Evolutionary conservation across 768 basidiomycete species (phyloP).

Genomic region (Podaxis pistillaris): DNA sequence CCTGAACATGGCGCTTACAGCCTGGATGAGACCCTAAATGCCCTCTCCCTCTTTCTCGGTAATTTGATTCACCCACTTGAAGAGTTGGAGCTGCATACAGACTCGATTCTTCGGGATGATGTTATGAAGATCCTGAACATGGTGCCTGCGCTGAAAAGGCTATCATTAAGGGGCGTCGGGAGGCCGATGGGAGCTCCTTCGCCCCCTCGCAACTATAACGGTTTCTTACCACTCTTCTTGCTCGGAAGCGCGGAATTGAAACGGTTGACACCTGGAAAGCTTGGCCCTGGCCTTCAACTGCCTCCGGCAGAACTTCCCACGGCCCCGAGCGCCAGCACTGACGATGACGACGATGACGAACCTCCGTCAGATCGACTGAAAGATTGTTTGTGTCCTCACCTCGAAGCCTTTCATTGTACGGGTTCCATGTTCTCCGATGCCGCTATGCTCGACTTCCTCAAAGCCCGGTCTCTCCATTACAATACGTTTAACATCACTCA

Average conservation of each 20-base stretch:
- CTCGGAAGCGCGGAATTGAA: no score
- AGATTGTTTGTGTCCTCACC: background rate
- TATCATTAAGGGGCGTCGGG: background rate
- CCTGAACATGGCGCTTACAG: no score
- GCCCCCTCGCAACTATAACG: background rate
- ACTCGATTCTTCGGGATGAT: no score
- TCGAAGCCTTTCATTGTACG: background rate
- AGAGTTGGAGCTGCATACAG: background rate
- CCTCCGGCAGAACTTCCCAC: no score
- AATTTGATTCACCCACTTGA: background rate
- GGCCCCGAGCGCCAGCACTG: no score
- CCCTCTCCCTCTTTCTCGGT: background rate
- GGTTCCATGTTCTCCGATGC: background rate
- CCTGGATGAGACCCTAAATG: no score
- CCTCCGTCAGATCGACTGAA: no score
- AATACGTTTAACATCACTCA: no score
- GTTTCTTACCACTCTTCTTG: background rate
- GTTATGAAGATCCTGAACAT: background rate
- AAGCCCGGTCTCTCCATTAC: background rate
- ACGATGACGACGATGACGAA: no score
- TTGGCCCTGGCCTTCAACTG: no score
- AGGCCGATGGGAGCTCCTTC: background rate
- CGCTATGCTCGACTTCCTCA: background rate
- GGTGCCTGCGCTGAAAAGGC: background rate
- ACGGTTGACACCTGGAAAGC: no score